These are phyloP conservation scores for Dendrocalamus sinicus DNA, from an alignment of 176 grass and related monocot genomes.

Conservation along the genomic window DNA sequence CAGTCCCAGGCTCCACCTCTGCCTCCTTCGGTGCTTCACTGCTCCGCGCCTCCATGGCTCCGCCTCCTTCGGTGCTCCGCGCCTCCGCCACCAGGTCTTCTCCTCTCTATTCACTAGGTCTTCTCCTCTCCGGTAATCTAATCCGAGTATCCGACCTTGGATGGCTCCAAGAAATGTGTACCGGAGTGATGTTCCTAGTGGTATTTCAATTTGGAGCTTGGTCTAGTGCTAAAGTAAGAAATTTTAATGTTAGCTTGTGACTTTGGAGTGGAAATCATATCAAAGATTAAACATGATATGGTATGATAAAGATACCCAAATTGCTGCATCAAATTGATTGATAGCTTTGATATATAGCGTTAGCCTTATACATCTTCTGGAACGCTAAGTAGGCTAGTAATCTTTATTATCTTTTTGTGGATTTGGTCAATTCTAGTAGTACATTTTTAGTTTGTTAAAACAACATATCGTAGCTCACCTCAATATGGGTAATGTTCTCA, in stretches of 20 bases:
- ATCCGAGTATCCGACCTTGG: conserved; percentile 11
- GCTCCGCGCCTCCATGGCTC: too few relatives aligned
- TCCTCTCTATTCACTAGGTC: too few relatives aligned
- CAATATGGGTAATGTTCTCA: conserved; percentile 27
- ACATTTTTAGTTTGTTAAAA: neutral
- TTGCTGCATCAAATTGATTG: neutral
- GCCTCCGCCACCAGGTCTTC: too few relatives aligned
- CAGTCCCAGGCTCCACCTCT: too few relatives aligned
- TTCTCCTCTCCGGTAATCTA: too few relatives aligned
- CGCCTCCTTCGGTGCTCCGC: too few relatives aligned
- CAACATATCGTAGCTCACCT: neutral
- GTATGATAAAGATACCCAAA: neutral
- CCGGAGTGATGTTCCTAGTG: neutral
- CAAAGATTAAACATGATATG: conserved; percentile 15
- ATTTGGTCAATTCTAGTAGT: neutral
- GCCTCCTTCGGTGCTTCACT: too few relatives aligned
- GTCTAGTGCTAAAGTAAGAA: neutral
- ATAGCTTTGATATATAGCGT: neutral
- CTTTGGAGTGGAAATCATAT: too few relatives aligned
- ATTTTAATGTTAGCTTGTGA: neutral
- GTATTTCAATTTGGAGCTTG: neutral
- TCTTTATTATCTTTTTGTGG: neutral
- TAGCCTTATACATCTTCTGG: neutral
- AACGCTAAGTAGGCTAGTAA: neutral
- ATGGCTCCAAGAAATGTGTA: conserved; percentile 18